Conservation (phyloP, 202 grass and related monocot genomes). For the Digitaria exilis region DNA sequence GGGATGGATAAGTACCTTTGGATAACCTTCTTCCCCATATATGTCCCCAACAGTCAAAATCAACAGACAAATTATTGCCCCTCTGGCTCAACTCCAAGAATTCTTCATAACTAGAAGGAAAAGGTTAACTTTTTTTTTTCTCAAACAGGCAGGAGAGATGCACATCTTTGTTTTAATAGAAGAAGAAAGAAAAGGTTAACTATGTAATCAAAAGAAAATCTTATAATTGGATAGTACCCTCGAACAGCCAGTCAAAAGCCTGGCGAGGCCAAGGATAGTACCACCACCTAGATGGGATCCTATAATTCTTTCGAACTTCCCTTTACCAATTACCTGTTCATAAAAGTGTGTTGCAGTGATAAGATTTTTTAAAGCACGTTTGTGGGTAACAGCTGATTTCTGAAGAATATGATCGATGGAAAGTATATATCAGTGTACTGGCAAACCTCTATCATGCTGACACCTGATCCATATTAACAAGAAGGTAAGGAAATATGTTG, state of each 20-base stretch:
- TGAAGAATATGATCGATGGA: constrained; percentile 24
- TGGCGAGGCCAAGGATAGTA: constrained; percentile 93
- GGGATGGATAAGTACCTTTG: constrained; percentile 63
- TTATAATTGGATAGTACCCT: constrained; percentile 55
- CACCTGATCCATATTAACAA: constrained; percentile 99
- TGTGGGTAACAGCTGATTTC: constrained; percentile 12
- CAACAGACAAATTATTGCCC: constrained; percentile 89
- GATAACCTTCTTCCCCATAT: constrained; percentile 89
- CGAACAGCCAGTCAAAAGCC: constrained; percentile 72
- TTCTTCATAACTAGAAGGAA: constrained; percentile 80
- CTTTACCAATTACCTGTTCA: constrained; percentile 87
- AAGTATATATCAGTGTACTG: constrained; percentile 17
- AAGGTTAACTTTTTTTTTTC: not conserved
- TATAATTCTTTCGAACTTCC: constrained; percentile 97
- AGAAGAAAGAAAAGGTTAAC: constrained; percentile 19
- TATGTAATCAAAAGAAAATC: constrained; percentile 5
- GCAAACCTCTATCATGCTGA: constrained; percentile 98
- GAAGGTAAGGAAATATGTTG: constrained; percentile 98
- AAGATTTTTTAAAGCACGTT: constrained; percentile 1
- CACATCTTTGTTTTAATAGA: no score
- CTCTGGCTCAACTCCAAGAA: constrained; percentile 88
- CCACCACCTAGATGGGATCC: constrained; percentile 95
- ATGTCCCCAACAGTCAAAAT: constrained; percentile 98
- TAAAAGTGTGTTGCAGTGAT: constrained; percentile 23
- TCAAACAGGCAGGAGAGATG: no score